Percentiles rank a stretch among this genome's conserved stretches.
phyloP scores from a whole-genome alignment of 257 asterid species.

The Nicotiana paniculata region DNA sequence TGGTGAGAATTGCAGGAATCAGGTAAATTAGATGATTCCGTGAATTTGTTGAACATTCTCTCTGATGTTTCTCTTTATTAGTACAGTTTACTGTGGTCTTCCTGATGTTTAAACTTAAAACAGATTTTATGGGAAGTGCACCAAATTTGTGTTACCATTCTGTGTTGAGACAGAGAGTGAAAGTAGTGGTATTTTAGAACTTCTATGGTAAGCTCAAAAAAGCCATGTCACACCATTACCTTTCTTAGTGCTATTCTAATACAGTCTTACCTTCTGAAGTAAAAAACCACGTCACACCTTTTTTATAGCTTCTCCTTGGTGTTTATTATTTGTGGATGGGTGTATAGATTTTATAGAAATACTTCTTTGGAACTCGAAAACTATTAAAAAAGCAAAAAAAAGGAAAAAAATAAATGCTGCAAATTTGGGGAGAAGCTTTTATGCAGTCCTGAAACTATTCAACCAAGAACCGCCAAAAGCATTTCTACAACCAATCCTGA shows the following conservation, averaged over 20 bases:
- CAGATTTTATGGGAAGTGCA: not conserved
- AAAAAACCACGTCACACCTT: not conserved
- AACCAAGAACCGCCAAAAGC: not conserved
- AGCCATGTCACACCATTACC: not conserved
- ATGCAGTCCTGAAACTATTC: not conserved
- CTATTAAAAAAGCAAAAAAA: not conserved
- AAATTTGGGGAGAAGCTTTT: not conserved
- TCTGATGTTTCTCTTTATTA: not conserved
- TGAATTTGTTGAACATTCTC: not conserved
- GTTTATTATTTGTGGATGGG: not conserved
- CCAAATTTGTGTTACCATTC: not conserved
- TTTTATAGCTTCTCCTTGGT: not conserved
- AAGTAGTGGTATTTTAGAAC: not conserved
- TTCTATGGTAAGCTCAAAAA: not conserved
- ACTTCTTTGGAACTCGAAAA: not conserved
- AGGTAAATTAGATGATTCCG: conserved; percentile 34
- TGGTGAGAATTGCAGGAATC: conserved; percentile 59
- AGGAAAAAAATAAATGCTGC: not conserved
- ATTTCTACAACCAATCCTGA: not conserved
- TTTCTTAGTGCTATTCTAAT: not conserved
- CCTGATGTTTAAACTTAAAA: not conserved
- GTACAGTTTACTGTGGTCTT: not conserved
- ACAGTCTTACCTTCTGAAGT: not conserved
- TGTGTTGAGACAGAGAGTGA: not conserved
- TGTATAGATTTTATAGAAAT: not conserved